A percentile compares a stretch with the other conserved stretches of the same genome.
Evolutionary conservation across 352 stramenopile genomes (phyloP).

Genomic region (Nothophytophthora sp.): DNA sequence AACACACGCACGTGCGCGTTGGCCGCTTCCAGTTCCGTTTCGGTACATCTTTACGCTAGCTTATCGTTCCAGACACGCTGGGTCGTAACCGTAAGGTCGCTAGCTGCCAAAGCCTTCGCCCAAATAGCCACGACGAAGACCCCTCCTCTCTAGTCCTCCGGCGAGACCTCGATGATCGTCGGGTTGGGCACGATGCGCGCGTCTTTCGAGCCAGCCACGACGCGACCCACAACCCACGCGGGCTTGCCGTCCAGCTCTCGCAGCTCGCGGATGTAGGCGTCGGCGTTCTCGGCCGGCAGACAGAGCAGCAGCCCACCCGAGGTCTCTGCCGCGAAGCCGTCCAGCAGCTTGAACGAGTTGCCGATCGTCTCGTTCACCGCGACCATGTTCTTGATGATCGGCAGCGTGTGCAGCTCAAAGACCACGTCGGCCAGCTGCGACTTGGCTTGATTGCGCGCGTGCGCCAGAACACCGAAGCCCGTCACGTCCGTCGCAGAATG

Average conservation of each 20-base stretch:
- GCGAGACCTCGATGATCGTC: constrained; percentile 58
- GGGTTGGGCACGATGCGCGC: constrained; percentile 57
- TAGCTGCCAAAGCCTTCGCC: too few species aligned
- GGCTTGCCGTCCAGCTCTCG: constrained; percentile 85
- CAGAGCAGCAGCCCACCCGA: constrained; percentile 94
- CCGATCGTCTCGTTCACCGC: constrained; percentile 88
- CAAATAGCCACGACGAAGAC: not conserved
- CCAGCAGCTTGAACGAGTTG: constrained; percentile 92
- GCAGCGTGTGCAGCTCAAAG: constrained; percentile 93
- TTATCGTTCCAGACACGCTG: too few species aligned
- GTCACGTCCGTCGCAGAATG: constrained; percentile 96
- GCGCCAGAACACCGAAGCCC: constrained; percentile 94
- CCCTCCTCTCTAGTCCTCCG: constrained; percentile 41
- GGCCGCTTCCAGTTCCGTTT: too few species aligned
- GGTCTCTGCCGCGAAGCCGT: constrained; percentile 94
- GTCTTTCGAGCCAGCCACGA: constrained; percentile 76
- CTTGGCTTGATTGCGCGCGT: constrained; percentile 93
- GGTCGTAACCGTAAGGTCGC: too few species aligned
- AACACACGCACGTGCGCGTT: too few species aligned
- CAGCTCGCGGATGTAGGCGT: constrained; percentile 89
- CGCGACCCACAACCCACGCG: constrained; percentile 93
- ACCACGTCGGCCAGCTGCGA: constrained; percentile 88
- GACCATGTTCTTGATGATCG: constrained; percentile 90
- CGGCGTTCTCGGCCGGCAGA: constrained; percentile 81
- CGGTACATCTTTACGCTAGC: too few species aligned